Conservation (phyloP, 805 yeast species). For the Starmerella roubikii region DNA sequence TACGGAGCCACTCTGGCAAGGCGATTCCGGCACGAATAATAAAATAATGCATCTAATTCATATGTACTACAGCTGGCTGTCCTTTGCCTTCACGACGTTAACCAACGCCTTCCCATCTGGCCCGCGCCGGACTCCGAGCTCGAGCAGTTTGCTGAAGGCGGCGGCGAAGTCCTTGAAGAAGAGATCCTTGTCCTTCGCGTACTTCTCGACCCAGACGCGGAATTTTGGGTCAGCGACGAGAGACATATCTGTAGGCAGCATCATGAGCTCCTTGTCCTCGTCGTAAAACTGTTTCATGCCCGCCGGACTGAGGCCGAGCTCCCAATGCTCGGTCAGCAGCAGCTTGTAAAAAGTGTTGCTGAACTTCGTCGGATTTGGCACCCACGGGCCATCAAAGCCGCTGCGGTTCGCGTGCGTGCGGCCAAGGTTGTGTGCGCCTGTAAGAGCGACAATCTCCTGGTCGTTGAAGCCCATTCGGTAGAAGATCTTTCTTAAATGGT, state of each 20-base stretch:
- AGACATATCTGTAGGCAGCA: conserved; percentile 74
- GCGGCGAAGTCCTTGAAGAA: conserved; percentile 53
- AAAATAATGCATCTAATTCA: too few relatives aligned
- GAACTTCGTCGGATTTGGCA: conserved; percentile 61
- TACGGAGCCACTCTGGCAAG: too few relatives aligned
- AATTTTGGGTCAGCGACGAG: conserved; percentile 49
- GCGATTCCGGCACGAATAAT: too few relatives aligned
- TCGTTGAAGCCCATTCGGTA: conserved; percentile 47
- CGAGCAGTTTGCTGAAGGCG: conserved; percentile 59
- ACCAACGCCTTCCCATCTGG: conserved; percentile 28
- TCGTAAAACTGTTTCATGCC: conserved; percentile 30
- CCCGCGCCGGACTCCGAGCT: conserved; percentile 61
- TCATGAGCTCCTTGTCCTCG: conserved; percentile 59
- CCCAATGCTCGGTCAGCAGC: conserved; percentile 43
- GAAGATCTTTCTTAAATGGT: conserved; percentile 42
- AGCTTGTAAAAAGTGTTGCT: conserved; percentile 60
- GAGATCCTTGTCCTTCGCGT: conserved; percentile 48
- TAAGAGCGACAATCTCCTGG: conserved; percentile 46
- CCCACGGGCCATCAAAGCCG: conserved; percentile 87
- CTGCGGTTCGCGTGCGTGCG: conserved; percentile 50
- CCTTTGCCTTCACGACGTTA: conserved; percentile 21
- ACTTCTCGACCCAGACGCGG: conserved; percentile 46
- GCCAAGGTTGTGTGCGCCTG: conserved; percentile 52
- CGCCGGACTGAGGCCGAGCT: conserved; percentile 26
- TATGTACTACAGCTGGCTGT: conserved; percentile 4